A percentile compares a stretch with the other conserved stretches of the same genome.
Evolutionary conservation across 2,329 filamentous ascomycete genomes (phyloP).

Genomic region (Alternaria sp.): DNA sequence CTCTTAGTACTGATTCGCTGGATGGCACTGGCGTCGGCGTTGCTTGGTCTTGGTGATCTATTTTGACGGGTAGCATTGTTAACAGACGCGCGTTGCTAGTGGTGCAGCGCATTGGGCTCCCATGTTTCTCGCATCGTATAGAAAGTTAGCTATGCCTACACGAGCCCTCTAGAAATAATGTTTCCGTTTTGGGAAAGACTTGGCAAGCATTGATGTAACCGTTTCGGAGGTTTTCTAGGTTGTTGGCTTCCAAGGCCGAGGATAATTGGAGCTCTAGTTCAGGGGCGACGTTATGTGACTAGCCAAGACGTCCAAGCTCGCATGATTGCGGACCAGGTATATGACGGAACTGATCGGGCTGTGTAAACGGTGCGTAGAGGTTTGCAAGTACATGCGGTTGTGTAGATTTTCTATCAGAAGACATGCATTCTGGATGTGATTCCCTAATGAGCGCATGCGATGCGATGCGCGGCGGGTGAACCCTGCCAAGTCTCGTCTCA

Average conservation of each 20-base stretch:
- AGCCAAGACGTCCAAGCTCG: neutral
- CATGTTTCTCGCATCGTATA: neutral
- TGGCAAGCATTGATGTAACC: neutral
- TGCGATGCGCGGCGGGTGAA: constrained; percentile 6
- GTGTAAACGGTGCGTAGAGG: neutral
- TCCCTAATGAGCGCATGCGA: neutral
- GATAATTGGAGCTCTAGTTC: neutral
- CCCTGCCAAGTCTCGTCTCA: constrained; percentile 32
- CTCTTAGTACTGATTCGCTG: neutral
- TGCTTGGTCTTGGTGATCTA: constrained; percentile 1
- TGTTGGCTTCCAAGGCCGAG: neutral
- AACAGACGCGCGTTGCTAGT: neutral
- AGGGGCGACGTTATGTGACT: neutral
- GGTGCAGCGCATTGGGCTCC: neutral
- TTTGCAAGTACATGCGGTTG: neutral
- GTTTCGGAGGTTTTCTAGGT: neutral
- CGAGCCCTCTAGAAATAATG: neutral
- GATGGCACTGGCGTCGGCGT: neutral
- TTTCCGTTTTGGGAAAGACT: neutral
- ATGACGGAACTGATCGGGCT: neutral
- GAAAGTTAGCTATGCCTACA: neutral
- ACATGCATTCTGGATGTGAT: neutral
- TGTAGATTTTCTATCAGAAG: neutral
- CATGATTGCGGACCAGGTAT: neutral
- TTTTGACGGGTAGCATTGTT: neutral